Conservation (phyloP, 768 basidiomycete species). For the Suillus fuscotomentosus region DNA sequence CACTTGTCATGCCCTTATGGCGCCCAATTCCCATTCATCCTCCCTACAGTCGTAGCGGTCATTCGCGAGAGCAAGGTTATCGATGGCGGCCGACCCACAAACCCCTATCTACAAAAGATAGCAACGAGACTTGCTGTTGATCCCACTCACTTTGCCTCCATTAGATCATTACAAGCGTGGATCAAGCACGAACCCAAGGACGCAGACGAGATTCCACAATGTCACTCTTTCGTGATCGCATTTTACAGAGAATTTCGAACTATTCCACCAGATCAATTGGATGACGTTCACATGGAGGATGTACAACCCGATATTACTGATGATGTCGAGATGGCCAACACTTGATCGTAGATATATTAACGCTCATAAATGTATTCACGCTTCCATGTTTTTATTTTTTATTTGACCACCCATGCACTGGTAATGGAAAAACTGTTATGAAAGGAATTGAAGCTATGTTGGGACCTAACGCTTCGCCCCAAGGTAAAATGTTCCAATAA, state of each 20-base stretch:
- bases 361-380: background rate
- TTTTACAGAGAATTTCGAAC: background rate
- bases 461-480: background rate
- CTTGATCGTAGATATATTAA: background rate
- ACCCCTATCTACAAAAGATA: background rate
- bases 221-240: background rate
- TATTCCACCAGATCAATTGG: background rate
- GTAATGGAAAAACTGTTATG: background rate
- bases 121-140: background rate
- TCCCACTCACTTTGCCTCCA: background rate
- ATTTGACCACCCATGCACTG: background rate
- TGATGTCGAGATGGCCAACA: background rate
- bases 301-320: background rate
- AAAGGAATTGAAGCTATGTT: background rate
- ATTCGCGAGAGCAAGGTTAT: background rate
- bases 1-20: background rate
- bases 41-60: background rate
- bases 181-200: background rate
- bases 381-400: background rate
- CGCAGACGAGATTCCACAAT: background rate
- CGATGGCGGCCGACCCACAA: background rate
- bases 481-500: background rate
- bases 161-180: background rate
- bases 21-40: background rate
- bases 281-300: background rate